phyloP scores from a whole-genome alignment of 2,329 filamentous ascomycete genomes.

The Zalaria sp. region DNA sequence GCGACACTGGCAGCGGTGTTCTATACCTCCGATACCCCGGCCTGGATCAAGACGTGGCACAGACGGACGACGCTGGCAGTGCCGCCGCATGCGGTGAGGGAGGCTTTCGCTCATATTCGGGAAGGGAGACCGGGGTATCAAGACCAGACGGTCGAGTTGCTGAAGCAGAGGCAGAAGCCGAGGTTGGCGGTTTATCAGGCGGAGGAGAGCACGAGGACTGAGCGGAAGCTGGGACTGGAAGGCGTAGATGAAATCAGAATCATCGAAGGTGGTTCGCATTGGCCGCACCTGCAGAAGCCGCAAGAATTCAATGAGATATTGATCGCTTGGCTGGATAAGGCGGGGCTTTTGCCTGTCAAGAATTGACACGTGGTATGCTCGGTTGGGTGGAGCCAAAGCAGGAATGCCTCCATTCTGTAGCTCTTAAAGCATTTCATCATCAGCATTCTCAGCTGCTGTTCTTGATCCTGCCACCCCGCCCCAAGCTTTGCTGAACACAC shows the following conservation, averaged over 20 bases:
- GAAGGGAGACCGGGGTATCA: background rate
- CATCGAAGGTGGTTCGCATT: background rate
- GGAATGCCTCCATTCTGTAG: background rate
- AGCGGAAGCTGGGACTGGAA: background rate
- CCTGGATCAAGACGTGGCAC: background rate
- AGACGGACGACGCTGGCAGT: background rate
- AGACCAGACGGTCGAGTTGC: background rate
- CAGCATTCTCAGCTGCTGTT: slow-evolving; percentile 5
- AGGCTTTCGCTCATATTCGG: background rate
- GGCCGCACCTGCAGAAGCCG: background rate
- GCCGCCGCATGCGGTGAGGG: background rate
- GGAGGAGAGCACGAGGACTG: background rate
- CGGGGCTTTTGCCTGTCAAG: background rate
- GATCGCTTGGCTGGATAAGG: background rate
- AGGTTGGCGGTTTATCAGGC: background rate
- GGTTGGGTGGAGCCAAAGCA: no score
- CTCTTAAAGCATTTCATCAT: slow-evolving; percentile 5
- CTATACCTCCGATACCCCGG: background rate
- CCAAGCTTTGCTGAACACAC: slow-evolving; percentile 6
- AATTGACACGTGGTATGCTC: background rate
- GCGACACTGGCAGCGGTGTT: background rate
- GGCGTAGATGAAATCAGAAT: background rate
- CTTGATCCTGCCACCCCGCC: slow-evolving; percentile 3
- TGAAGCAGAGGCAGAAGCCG: background rate
- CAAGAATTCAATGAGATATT: background rate